Conservation (phyloP, 108 stramenopile genomes). For the Epithemia pelagica region DNA sequence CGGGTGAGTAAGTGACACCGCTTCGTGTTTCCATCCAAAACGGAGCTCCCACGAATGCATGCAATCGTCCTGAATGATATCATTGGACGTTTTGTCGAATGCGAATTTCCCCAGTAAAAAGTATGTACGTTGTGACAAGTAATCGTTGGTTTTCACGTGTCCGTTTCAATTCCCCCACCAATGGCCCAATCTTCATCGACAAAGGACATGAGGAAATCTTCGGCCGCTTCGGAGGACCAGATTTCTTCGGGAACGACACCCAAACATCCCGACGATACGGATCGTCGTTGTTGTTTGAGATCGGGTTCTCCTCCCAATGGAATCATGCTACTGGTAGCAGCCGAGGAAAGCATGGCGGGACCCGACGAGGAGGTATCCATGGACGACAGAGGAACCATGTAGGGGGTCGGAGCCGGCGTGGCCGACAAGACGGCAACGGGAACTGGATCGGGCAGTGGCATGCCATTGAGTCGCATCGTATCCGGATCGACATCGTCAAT, state of each 20-base stretch:
- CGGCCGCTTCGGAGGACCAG: constrained; percentile 32
- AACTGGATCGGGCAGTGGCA: not conserved
- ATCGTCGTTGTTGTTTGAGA: not conserved
- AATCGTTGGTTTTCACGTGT: no score
- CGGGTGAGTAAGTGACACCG: no score
- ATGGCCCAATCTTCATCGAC: constrained; percentile 58
- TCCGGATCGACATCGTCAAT: not conserved
- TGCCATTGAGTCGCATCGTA: not conserved
- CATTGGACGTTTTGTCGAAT: no score
- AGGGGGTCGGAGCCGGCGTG: not conserved
- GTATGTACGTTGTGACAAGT: no score
- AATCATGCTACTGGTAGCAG: not conserved
- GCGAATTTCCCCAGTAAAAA: no score
- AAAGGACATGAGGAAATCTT: constrained; percentile 42
- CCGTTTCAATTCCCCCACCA: constrained; percentile 55
- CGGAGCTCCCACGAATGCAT: no score
- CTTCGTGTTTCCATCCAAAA: no score
- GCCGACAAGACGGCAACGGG: not conserved
- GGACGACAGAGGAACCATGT: not conserved
- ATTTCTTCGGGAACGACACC: constrained; percentile 44
- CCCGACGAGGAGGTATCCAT: constrained; percentile 27
- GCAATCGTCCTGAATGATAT: no score
- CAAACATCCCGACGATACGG: not conserved
- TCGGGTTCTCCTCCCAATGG: not conserved
- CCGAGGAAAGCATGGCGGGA: constrained; percentile 23